Base-by-base conservation (phyloP, 805 yeast genomes). In the Lipomyces kockii region DNA sequence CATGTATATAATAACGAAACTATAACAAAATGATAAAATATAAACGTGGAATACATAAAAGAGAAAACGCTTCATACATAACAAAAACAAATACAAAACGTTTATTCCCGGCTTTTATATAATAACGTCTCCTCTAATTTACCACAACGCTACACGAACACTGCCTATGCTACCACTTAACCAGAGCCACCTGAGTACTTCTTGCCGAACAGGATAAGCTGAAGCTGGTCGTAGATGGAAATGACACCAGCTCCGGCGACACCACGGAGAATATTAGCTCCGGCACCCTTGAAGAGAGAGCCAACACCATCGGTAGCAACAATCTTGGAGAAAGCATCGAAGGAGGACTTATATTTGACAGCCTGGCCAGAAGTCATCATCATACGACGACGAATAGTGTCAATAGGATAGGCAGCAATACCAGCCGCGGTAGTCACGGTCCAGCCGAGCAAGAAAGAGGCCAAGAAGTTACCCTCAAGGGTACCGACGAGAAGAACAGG, bases 331-430 rank as follows among this genome's bases (percentile, higher is more conserved):
- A 90, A 89, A 84, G 95, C 91, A 83, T 93, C 97, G 82, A 91
- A 86, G 77, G 97, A 97, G 86, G 97, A 95, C 80, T 88, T 84
- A 87, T 92, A 92, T 86, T 93, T 92, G 79, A 92, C 97, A 80
- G 97, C 97, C 86, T 92, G 97, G 84, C 98, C 98, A 77, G 98
- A 93, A 78, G 98, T 92, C 98, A 92, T 92, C 98, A 92, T 92
- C 98, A 92, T 92, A 90, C 98, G 92, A 91, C 98, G 92, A 90
- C 98, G 93, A 81, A 92, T 92, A 80, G 98, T 92, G 85, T 92
- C 98, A 84, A 93, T 90, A 88, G 98, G 98, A 90, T 92, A 92
- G 81, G 97, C 92, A 82, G 97, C 97, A 76, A 97, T 92, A 78
- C 97, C 93, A 80, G 98, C 97, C 89, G 92, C 97, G 76, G 97